Percentiles rank a stretch among this genome's conserved stretches.
phyloP scores from a whole-genome alignment of 257 asterid genomes.

The Rauvolfia tetraphylla region DNA sequence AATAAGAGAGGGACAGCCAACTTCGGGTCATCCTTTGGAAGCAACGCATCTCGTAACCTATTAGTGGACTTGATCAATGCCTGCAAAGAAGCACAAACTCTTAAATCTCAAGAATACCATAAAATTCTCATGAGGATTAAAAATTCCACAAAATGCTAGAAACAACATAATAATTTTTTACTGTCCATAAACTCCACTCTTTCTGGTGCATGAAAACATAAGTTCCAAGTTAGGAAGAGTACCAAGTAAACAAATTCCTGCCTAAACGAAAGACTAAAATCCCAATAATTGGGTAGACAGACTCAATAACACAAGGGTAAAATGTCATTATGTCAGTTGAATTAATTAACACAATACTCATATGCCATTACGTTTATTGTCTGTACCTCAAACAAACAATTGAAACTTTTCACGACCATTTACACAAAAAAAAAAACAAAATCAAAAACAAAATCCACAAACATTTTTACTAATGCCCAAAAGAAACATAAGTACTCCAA shows the following conservation, averaged over 20 bases:
- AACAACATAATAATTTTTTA: not conserved
- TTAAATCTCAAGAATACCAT: slow-evolving; percentile 10
- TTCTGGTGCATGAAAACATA: not conserved
- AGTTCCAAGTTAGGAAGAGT: not conserved
- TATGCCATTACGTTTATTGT: not conserved
- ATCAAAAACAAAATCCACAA: too few species aligned
- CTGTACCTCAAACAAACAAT: not conserved
- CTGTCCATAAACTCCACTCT: not conserved
- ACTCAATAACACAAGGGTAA: not conserved
- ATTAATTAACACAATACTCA: not conserved
- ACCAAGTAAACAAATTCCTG: not conserved
- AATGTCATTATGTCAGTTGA: too few species aligned
- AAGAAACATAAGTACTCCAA: not conserved
- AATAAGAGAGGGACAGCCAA: slow-evolving; percentile 91
- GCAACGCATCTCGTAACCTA: slow-evolving; percentile 89
- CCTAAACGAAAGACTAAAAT: not conserved
- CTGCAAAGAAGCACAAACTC: slow-evolving; percentile 40
- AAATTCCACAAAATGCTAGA: not conserved
- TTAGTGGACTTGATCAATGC: slow-evolving; percentile 90
- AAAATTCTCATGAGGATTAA: not conserved
- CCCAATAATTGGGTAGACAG: not conserved
- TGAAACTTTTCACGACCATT: not conserved
- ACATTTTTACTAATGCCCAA: not conserved
- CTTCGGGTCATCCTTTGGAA: slow-evolving; percentile 87
- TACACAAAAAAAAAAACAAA: too few species aligned